Evolutionary conservation across 2,329 filamentous ascomycete species (phyloP), one percentile per base, ranked within the genome.

Genomic region (Ceratocystis alfenasii): DNA sequence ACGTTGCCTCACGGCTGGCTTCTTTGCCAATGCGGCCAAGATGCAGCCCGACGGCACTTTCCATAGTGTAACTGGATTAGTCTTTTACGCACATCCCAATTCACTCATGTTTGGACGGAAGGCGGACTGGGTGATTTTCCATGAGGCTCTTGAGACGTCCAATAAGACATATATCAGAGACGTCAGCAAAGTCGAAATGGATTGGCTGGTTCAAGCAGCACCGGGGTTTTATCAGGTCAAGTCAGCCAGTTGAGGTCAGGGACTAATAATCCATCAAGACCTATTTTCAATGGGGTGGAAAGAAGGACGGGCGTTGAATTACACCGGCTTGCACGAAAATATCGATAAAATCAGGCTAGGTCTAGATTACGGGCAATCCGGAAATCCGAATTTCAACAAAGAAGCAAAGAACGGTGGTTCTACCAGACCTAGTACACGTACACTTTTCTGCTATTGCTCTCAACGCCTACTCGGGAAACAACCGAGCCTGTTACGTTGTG

Each of bases 101-200:
- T 95, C 89, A 48, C 77, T 97, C 70, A 90, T 97, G 85, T 97
- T 97, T 79, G 95, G 96, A 75, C 86, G 92, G 66, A 96, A 95
- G 78, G 90, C 90, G 10, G 91, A 96, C 69, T 97, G 93, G 91
- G 91, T 97, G 8, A 83, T 99, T 44, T 99, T 96, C 73, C 88
- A 95, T 71, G 93, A 96, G 76, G 85, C 96, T 46, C 84, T 96
- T 80, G 90, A 97, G 77, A 95, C 89, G 3, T 85, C 87, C 8
- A 84, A 83, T 69, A 97, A 97, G 79, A 91, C 84, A 0, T 97
- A 87, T 73, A 95, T 99, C 71, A 81, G 90, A 65, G 93, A 97
- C 75, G 79, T 97, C 67, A 94, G 87, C n/a, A 94, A 90, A 77
- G 89, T 97, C 71, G 89, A 96, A 74, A 96, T 90, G 80, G 80